Evolutionary conservation across 441 rosid genomes (phyloP), one percentile per base, ranked within the genome.

Genomic region (Arabidopsis hybrid): DNA sequence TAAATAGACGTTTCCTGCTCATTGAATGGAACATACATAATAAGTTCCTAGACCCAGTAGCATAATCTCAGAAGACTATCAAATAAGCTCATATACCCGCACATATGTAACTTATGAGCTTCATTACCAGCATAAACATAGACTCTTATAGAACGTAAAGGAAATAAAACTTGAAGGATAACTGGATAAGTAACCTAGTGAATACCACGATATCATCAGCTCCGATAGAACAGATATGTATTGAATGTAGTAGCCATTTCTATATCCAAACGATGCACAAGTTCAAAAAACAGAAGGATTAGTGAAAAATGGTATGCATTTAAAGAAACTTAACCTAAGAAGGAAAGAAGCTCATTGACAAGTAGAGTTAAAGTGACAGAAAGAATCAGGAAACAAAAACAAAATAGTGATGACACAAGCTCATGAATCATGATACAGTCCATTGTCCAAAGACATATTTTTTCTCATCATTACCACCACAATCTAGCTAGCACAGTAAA

Each of bases 1-100:
- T 88, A 81, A 90, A 91, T 12, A 94, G 83, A 8, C 91, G 92
- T 80, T 86, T 94, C 89, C 96, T 94, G 89, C 62, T 45, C 65
- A 49, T 55, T 11, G 40, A 69, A 26, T 4, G 11, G 6, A 62
- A 26, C n/a, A 21, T 17, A 53, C 6, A 4, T 26, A 11, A 35
- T 42, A 55, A 31, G 42, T 42, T 8, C 50, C 53, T 3, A 21
- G 49, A 50, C 9, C 6, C 47, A 38, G 26, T 6, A 39, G 9
- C 21, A 61, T 18, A 40, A 26, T 31, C 40, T 32, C 21, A 56
- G 17, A 56, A 26, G 18, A 42, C 2, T 14, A 61, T 61, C 50
- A 26, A 26, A 26, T 36, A 5, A 56, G 26, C 17, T 57, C 51
- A 29, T 63, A 35, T 12, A 14, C 26, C 26, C n/a, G 8, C 8